Evolutionary conservation across 2,329 filamentous ascomycete genomes (phyloP), one percentile per base, ranked within the genome.

Genomic region (Capronia coronata): DNA sequence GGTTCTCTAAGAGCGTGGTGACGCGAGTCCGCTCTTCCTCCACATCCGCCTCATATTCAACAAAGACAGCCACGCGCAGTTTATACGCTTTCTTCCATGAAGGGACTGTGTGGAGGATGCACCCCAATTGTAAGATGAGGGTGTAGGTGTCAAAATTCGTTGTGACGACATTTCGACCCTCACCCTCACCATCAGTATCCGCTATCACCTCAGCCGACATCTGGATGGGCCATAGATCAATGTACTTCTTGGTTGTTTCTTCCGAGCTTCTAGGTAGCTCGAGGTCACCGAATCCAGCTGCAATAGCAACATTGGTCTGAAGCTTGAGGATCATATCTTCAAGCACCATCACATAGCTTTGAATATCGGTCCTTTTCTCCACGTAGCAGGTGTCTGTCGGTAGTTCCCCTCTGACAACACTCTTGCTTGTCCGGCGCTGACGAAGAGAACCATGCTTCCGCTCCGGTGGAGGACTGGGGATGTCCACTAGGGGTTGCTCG

Each of bases 101-200:
- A 2, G 84, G 83, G 0, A 93, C 87, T 1, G 86, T 93, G 56
- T 84, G 80, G 1, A 94, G 68, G 50, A 94, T 94, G 59, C 87
- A 91, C 0, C 89, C 88, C 8, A 94, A 75, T 60, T 94, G 87
- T 2, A 94, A 72, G 51, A 94, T 93, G n/a, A 94, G 72, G 0
- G 87, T 80, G 76, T 89, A 94, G 0, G 88, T 94, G 65, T 94
- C 88, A 64, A 94, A 94, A 58, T 94, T 94, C 0, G 86, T 93
- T 0, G 88, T 94, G 47, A 91, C 67, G 4, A 93, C 75, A 60
- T 80, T 81, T 27, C 48, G 50, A 16, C 50, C 39, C 54, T 76
- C 71, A 52, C 75, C 77, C 55, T 75, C 82, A 62, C 80, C 78
- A 21, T 60, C 56, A 1, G 75, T n/a, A 32, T 32, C 29, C 11